Conservation (phyloP, 768 basidiomycete species). For the Agaricus subrufescens region DNA sequence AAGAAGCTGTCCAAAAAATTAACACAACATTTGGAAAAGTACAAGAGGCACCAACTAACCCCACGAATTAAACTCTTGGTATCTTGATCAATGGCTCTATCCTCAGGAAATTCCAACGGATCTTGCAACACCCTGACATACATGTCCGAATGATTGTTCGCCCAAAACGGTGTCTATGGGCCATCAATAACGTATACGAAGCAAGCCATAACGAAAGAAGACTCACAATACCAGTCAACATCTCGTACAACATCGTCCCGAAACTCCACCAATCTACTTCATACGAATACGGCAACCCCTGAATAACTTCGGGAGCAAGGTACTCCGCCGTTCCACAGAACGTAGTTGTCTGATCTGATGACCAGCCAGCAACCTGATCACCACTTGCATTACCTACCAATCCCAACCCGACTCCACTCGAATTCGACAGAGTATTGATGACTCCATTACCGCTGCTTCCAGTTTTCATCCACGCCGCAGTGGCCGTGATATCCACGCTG, state of each 20-base stretch:
- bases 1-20: constrained; percentile 53
- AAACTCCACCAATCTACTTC: constrained; percentile 99
- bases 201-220: constrained; percentile 1
- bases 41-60: constrained; percentile 41
- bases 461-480: constrained; percentile 64
- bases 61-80: constrained; percentile 95
- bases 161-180: constrained; percentile 84
- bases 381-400: constrained; percentile 11
- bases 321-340: constrained; percentile 98
- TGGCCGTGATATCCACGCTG: constrained; percentile 49
- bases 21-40: constrained; percentile 10
- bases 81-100: constrained; percentile 88
- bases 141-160: constrained; percentile 92
- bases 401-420: background rate
- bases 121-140: constrained; percentile 90
- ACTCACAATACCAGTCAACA: constrained; percentile 92
- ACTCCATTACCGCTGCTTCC: constrained; percentile 9
- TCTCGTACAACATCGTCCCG: constrained; percentile 97
- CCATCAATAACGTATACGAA: constrained; percentile 10
- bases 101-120: constrained; percentile 85
- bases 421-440: constrained; percentile 21
- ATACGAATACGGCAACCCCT: constrained; percentile 84
- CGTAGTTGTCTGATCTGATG: constrained; percentile 68
- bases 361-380: constrained; percentile 38
- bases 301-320: constrained; percentile 94